These are phyloP conservation scores for Myriosclerotinia scirpicola DNA, from an alignment of 2,329 filamentous ascomycete genomes.

Conservation along the genomic window DNA sequence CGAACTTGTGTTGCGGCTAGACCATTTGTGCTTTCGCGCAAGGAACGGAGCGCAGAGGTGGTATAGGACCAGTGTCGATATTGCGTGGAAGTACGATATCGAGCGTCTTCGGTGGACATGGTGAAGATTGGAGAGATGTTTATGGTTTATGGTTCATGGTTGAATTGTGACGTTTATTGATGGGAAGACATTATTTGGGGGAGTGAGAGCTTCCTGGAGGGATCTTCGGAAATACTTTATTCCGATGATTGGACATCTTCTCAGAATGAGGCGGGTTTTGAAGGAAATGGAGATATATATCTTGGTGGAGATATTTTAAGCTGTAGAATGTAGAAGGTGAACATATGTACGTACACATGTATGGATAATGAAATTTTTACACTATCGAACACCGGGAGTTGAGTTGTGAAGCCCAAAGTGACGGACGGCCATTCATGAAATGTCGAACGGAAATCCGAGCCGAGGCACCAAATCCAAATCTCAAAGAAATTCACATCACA, in stretches of 20 bases:
- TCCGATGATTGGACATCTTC: not conserved
- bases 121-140: not conserved
- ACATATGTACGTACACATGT: not conserved
- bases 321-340: not conserved
- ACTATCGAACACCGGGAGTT: not conserved
- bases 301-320: not conserved
- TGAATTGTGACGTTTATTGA: not conserved
- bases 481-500: slow-evolving; percentile 1
- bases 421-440: no score
- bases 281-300: not conserved
- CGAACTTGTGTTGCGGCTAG: slow-evolving; percentile 70
- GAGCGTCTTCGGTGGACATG: slow-evolving; percentile 68
- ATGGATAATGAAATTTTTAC: no score
- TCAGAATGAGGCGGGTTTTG: not conserved
- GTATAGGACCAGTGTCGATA: slow-evolving; percentile 93
- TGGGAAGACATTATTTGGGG: not conserved
- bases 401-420: not conserved
- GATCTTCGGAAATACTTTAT: slow-evolving; percentile 7
- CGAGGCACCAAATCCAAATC: not conserved
- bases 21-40: slow-evolving; percentile 76
- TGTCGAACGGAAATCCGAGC: not conserved
- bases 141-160: not conserved
- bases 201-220: slow-evolving; percentile 5
- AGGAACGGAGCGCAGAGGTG: slow-evolving; percentile 64
- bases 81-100: slow-evolving; percentile 88